Evolutionary conservation across 2,329 filamentous ascomycete species (phyloP).

Genomic region (Fusarium anguioides): DNA sequence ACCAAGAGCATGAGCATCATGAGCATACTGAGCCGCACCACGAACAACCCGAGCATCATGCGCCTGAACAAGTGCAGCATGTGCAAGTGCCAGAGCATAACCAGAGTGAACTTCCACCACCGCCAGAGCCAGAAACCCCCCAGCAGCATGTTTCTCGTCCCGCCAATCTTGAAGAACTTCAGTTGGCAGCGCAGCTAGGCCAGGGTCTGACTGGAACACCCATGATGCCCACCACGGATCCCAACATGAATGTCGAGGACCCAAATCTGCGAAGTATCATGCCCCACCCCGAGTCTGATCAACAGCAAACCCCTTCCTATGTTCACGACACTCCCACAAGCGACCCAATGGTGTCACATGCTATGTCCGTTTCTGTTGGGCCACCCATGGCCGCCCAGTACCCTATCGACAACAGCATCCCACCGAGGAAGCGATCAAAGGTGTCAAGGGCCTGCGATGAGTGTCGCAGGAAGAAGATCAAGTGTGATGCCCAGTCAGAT

Average conservation of each 20-base stretch:
- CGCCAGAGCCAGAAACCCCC: slow-evolving; percentile 52
- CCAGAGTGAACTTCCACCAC: slow-evolving; percentile 44
- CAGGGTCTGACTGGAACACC: slow-evolving; percentile 62
- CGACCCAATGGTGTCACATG: slow-evolving; percentile 52
- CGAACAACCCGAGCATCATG: slow-evolving; percentile 45
- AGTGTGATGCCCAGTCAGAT: slow-evolving; percentile 85
- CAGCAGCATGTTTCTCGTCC: slow-evolving; percentile 57
- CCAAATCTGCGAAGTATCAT: slow-evolving; percentile 57
- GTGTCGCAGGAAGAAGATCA: slow-evolving; percentile 88
- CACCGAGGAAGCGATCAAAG: slow-evolving; percentile 82
- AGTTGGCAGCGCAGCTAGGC: slow-evolving; percentile 68
- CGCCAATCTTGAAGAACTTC: slow-evolving; percentile 65
- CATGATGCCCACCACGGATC: slow-evolving; percentile 61
- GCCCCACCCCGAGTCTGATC: slow-evolving; percentile 55
- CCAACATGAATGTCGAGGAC: slow-evolving; percentile 58
- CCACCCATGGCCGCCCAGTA: slow-evolving; percentile 53
- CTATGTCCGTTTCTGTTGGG: slow-evolving; percentile 51
- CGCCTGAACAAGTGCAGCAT: slow-evolving; percentile 45
- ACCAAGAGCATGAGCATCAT: slow-evolving; percentile 45
- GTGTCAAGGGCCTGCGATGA: slow-evolving; percentile 91
- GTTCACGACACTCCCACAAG: slow-evolving; percentile 52
- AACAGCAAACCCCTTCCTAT: slow-evolving; percentile 52
- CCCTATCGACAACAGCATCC: slow-evolving; percentile 66
- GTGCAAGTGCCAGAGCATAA: slow-evolving; percentile 47
- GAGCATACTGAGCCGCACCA: slow-evolving; percentile 40